Percentiles rank a stretch among this genome's conserved stretches.
phyloP scores from a whole-genome alignment of 2,329 filamentous ascomycete species.

The Clarireedia sp. region DNA sequence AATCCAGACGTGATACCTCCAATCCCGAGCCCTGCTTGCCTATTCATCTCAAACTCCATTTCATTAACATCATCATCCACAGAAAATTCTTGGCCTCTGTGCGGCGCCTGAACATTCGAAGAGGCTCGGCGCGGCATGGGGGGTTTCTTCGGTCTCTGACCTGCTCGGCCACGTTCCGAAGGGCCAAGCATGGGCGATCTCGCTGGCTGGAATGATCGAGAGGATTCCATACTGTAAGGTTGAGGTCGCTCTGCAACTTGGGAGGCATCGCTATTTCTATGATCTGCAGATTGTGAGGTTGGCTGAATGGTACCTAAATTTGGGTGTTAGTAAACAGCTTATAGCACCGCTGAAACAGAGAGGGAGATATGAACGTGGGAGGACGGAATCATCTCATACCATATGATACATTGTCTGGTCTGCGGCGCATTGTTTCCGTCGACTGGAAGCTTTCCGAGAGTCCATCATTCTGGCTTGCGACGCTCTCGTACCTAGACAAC shows the following conservation, averaged over 20 bases:
- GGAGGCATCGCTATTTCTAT: slow-evolving; percentile 25
- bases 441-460: slow-evolving; percentile 50
- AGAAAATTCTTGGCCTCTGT: slow-evolving; percentile 81
- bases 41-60: slow-evolving; percentile 58
- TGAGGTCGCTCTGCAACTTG: slow-evolving; percentile 21
- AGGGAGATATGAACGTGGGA: too few species aligned
- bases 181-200: slow-evolving; percentile 29
- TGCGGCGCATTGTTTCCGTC: slow-evolving; percentile 51
- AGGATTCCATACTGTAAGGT: slow-evolving; percentile 25
- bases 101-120: slow-evolving; percentile 60
- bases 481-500: slow-evolving; percentile 23
- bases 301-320: slow-evolving; percentile 22
- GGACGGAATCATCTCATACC: slow-evolving; percentile 37
- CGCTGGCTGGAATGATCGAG: slow-evolving; percentile 22
- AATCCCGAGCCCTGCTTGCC: slow-evolving; percentile 34
- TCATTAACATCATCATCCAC: slow-evolving; percentile 82
- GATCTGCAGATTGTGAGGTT: slow-evolving; percentile 14
- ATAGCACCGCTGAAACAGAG: too few species aligned
- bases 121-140: slow-evolving; percentile 65
- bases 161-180: slow-evolving; percentile 26
- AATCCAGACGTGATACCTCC: slow-evolving; percentile 27
- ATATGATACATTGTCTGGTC: slow-evolving; percentile 43
- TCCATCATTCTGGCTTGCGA: slow-evolving; percentile 34
- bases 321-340: background rate
- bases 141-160: slow-evolving; percentile 49